A percentile compares a stretch with the other conserved stretches of the same genome.
phyloP scores from a whole-genome alignment of 352 stramenopile genomes.

The Elongisporangium prolatum region DNA sequence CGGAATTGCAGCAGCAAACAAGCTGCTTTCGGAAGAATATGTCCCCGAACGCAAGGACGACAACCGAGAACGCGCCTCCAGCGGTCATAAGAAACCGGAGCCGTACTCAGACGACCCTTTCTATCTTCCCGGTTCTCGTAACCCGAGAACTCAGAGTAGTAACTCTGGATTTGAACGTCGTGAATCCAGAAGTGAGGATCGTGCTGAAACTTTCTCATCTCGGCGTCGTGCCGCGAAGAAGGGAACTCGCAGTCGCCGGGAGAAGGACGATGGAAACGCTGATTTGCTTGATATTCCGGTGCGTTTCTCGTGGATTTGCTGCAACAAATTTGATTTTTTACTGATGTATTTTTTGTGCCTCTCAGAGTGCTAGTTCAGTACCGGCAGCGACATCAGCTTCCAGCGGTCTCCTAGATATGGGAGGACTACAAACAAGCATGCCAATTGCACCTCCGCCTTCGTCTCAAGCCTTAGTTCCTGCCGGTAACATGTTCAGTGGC shows the following conservation, averaged over 20 bases:
- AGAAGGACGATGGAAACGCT: slow-evolving; percentile 49
- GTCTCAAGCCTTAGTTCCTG: slow-evolving; percentile 15
- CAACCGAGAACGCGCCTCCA: not conserved
- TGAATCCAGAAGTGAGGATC: slow-evolving; percentile 22
- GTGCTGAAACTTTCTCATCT: slow-evolving; percentile 64
- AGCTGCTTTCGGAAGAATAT: slow-evolving; percentile 79
- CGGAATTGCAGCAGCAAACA: slow-evolving; percentile 66
- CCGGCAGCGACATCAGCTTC: slow-evolving; percentile 15
- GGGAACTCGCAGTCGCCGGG: slow-evolving; percentile 34
- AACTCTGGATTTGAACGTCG: slow-evolving; percentile 24
- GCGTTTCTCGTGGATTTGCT: not conserved
- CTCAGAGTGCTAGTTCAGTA: slow-evolving; percentile 7
- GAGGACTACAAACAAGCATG: slow-evolving; percentile 37
- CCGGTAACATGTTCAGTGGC: slow-evolving; percentile 54
- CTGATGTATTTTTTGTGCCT: no score
- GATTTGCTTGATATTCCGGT: slow-evolving; percentile 58
- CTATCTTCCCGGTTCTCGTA: slow-evolving; percentile 43
- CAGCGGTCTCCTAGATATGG: slow-evolving; percentile 43
- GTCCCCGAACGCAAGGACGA: slow-evolving; percentile 25
- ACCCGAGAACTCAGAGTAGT: slow-evolving; percentile 38
- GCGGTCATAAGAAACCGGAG: slow-evolving; percentile 28
- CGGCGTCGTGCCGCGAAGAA: slow-evolving; percentile 71
- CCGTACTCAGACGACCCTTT: slow-evolving; percentile 81
- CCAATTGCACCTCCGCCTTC: slow-evolving; percentile 22
- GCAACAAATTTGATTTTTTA: no score